phyloP scores from a whole-genome alignment of 2,329 filamentous ascomycete species.

The Zopfia rhizophila region DNA sequence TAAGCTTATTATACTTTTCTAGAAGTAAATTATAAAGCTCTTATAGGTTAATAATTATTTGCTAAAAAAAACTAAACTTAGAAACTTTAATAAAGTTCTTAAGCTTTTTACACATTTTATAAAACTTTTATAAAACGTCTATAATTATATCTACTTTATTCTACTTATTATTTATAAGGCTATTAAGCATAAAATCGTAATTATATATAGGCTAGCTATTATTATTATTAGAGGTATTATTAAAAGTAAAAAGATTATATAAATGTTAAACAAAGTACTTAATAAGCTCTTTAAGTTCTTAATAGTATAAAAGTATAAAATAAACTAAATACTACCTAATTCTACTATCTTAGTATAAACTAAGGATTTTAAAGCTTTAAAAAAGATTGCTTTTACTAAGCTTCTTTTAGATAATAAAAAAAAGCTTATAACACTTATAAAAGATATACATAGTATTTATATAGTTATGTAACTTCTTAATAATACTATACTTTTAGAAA shows the following conservation, averaged over 20 bases:
- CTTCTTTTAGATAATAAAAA: too few species aligned
- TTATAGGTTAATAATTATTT: conserved; percentile 19
- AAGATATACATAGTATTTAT: too few species aligned
- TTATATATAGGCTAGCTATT: too few species aligned
- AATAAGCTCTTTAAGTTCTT: conserved; percentile 14
- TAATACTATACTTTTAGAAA: neutral
- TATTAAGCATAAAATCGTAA: conserved; percentile 13
- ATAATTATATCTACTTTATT: conserved; percentile 11
- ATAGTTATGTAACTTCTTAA: conserved; percentile 5
- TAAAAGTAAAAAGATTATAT: neutral
- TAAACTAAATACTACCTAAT: conserved; percentile 17
- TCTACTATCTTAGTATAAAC: conserved; percentile 15
- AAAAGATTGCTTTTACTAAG: too few species aligned
- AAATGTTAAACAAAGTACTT: conserved; percentile 3
- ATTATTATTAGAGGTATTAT: too few species aligned
- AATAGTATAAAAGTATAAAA: conserved; percentile 16
- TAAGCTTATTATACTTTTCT: too few species aligned
- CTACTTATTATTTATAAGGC: conserved; percentile 13
- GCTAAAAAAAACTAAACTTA: conserved; percentile 16
- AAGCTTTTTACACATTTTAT: conserved; percentile 11
- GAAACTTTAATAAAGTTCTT: conserved; percentile 13
- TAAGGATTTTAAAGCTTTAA: neutral
- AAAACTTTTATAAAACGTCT: conserved; percentile 8
- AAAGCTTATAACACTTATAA: too few species aligned
- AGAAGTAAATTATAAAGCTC: too few species aligned